Percentiles rank a stretch among this genome's conserved stretches.
Conservation (phyloP, 352 stramenopile species). For the Globisporangium barbulae region DNA sequence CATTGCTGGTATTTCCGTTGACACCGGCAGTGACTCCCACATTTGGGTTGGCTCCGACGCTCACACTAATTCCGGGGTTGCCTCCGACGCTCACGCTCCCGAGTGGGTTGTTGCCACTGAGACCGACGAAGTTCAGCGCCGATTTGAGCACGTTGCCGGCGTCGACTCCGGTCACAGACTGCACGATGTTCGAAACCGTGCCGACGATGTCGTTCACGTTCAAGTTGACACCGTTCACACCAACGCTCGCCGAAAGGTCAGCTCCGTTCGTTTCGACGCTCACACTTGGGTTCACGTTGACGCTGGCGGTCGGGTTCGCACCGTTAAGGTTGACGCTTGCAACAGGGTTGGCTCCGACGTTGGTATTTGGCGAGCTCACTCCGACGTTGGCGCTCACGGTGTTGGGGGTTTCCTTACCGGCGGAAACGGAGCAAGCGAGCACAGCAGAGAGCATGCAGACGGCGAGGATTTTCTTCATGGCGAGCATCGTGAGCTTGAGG, state of each 20-base stretch:
- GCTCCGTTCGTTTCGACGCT: not conserved
- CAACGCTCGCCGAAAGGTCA: not conserved
- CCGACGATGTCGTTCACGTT: too few relatives aligned
- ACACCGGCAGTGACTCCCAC: not conserved
- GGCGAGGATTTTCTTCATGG: not conserved
- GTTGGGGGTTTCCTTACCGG: not conserved
- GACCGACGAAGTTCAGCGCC: not conserved
- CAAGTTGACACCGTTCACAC: not conserved
- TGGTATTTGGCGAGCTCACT: too few relatives aligned
- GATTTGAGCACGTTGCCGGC: constrained; percentile 3
- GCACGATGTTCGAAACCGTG: too few relatives aligned
- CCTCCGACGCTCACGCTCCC: not conserved
- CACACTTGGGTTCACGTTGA: not conserved
- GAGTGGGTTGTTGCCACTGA: not conserved
- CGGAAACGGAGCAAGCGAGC: not conserved
- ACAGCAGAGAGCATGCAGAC: not conserved
- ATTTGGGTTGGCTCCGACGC: not conserved
- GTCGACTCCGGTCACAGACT: not conserved
- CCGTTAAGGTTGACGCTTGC: not conserved
- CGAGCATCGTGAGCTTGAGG: not conserved
- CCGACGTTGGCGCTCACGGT: not conserved
- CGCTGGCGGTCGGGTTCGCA: not conserved
- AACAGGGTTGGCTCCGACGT: not conserved
- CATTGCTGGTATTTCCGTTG: not conserved
- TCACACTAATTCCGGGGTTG: too few relatives aligned